These are phyloP conservation scores for Neonectria faginata DNA, from an alignment of 2,329 filamentous ascomycete genomes.

Conservation along the genomic window DNA sequence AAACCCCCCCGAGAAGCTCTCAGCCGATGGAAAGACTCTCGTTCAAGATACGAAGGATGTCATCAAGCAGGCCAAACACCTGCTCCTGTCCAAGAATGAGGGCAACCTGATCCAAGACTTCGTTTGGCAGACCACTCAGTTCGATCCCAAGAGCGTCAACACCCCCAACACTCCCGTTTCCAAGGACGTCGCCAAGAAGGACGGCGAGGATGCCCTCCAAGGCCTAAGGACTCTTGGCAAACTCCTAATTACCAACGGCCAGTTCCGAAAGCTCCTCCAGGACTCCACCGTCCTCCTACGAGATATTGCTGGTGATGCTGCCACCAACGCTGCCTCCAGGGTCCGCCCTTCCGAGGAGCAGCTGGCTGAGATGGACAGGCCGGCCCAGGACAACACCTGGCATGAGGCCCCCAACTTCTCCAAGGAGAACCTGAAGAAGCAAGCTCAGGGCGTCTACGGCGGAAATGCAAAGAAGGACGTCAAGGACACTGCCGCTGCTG, in stretches of 20 bases:
- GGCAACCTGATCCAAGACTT: slow-evolving; percentile 96
- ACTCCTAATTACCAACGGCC: slow-evolving; percentile 92
- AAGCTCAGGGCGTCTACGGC: slow-evolving; percentile 72
- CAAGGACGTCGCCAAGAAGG: slow-evolving; percentile 82
- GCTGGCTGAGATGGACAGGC: slow-evolving; percentile 80
- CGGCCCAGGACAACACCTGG: slow-evolving; percentile 93
- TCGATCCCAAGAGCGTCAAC: slow-evolving; percentile 71
- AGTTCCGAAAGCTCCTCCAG: slow-evolving; percentile 90
- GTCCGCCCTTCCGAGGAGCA: slow-evolving; percentile 84
- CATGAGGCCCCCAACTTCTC: slow-evolving; percentile 85
- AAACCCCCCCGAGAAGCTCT: slow-evolving; percentile 80
- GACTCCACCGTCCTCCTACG: slow-evolving; percentile 85
- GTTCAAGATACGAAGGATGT: slow-evolving; percentile 82
- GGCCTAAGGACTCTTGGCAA: slow-evolving; percentile 90
- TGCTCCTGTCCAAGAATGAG: slow-evolving; percentile 93
- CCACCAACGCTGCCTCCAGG: slow-evolving; percentile 78
- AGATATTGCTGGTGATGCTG: slow-evolving; percentile 92
- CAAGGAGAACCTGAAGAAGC: slow-evolving; percentile 75
- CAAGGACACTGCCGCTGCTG: slow-evolving; percentile 69
- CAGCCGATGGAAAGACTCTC: slow-evolving; percentile 82
- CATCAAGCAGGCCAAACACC: slow-evolving; percentile 83
- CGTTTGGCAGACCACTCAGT: slow-evolving; percentile 89
- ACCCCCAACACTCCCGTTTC: slow-evolving; percentile 75
- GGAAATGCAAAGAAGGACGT: slow-evolving; percentile 68
- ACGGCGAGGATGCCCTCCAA: slow-evolving; percentile 85